Base-by-base conservation (phyloP, 2,329 filamentous ascomycete species). In the Pseudogymnoascus sp. region DNA sequence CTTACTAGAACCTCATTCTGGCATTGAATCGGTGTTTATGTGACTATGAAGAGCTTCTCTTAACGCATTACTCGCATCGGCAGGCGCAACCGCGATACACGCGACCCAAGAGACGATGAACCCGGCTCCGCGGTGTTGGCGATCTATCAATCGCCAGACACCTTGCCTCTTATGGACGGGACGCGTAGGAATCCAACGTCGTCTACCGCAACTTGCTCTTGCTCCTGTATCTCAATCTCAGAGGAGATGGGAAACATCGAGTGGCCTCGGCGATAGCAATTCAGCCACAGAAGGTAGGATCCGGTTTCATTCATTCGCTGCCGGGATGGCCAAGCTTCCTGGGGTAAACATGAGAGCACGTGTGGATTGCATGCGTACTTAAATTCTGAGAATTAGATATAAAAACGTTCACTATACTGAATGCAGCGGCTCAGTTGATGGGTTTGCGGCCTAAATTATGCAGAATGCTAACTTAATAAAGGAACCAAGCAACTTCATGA, bases 211-310 rank as follows among this genome's bases (percentile, higher is more conserved):
- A 18, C 49, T 55, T 21, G 49, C 28, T 21, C 49, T 55, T 55
- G 9, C 28, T 7, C 49, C 28, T 14, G 49, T 33, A 33, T 33
- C n/a, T 16, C 25, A 16, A 16, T 55, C 28, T 33, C 58, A 60
- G 9, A 60, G 33, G 31, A 60, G 58, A 40, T 60, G 58, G 58
- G 38, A 60, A 21, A 60, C 58, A 28, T 38, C 35, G 4, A 60
- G 58, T 60, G 58, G 58, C 25, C 58, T 60, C 21, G 58, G 58
- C 12, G 58, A 60, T 25, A 60, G 58, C 38, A 60, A 60, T 38
- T 60, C 58, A 2, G 58, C 58, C 25, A 16, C 38, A 60, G 58
- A 60, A 41, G 58, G 58, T 60, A 41, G 8, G 58, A 25, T n/a
- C 16, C 28, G 9, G 28, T 55, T 33, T 33, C 23, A 12, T 55